A percentile compares a stretch with the other conserved stretches of the same genome.
phyloP scores from a whole-genome alignment of 805 yeast species.

The Ogataea polymorpha region DNA sequence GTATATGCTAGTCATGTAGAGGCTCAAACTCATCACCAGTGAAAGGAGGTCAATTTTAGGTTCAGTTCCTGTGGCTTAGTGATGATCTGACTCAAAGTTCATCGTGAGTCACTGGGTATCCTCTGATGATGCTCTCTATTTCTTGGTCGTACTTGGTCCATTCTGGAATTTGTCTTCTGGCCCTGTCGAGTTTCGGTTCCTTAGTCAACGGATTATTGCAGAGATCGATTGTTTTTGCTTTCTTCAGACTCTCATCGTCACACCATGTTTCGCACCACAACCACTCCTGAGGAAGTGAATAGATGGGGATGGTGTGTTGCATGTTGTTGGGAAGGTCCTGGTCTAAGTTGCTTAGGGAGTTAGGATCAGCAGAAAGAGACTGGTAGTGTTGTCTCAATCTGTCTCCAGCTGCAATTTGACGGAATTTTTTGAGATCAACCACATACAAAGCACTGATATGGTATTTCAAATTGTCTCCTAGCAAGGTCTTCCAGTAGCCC shows the following conservation, averaged over 20 bases:
- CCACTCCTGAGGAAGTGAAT: conserved; percentile 79
- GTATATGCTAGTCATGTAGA: no score
- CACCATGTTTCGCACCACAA: conserved; percentile 96
- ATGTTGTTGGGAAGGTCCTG: conserved; percentile 92
- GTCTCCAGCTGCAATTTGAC: conserved; percentile 74
- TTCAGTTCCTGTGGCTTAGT: not conserved
- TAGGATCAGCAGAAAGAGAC: conserved; percentile 71
- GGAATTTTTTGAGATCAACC: conserved; percentile 67
- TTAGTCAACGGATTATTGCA: conserved; percentile 83
- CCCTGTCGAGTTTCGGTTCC: conserved; percentile 74
- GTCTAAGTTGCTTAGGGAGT: conserved; percentile 77
- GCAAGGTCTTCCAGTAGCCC: conserved; percentile 78
- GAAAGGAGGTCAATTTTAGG: not conserved
- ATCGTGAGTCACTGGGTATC: conserved; percentile 7
- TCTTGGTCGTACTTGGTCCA: conserved; percentile 68
- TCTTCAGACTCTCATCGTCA: conserved; percentile 52
- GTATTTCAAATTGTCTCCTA: conserved; percentile 58
- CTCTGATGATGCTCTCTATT: conserved; percentile 34
- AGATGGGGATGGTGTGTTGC: conserved; percentile 65
- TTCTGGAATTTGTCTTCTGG: conserved; percentile 73
- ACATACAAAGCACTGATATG: conserved; percentile 85
- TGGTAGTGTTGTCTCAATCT: conserved; percentile 81
- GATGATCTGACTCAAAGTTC: conserved; percentile 9
- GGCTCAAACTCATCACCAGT: conserved; percentile 31
- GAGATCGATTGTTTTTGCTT: conserved; percentile 77